phyloP scores from a whole-genome alignment of 129 eudicot genomes.

The Scalesia atractyloides region DNA sequence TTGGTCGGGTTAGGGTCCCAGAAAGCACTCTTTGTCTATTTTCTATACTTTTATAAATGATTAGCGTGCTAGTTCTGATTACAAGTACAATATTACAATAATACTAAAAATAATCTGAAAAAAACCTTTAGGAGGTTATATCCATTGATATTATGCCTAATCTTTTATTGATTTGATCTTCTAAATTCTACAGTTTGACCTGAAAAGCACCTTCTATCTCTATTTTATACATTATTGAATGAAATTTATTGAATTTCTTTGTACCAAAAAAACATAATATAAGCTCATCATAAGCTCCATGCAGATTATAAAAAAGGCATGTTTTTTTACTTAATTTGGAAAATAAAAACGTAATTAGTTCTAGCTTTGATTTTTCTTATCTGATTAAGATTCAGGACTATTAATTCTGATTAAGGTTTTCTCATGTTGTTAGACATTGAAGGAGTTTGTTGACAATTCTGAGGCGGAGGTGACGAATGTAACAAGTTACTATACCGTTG shows the following conservation, averaged over 20 bases:
- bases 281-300: too few relatives aligned
- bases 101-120: too few relatives aligned
- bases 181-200: background rate
- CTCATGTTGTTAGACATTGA: conserved; percentile 56
- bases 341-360: too few relatives aligned
- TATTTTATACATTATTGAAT: too few relatives aligned
- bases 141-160: background rate
- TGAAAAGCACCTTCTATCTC: background rate
- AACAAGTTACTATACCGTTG: conserved; percentile 68
- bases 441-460: conserved; percentile 61
- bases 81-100: background rate
- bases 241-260: too few relatives aligned
- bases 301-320: too few relatives aligned
- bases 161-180: too few relatives aligned
- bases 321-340: too few relatives aligned
- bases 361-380: too few relatives aligned
- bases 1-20: background rate
- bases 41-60: too few relatives aligned
- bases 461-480: conserved; percentile 80
- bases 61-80: background rate
- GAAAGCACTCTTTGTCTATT: background rate
- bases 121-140: background rate
- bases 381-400: conserved; percentile 1
- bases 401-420: background rate
- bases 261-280: too few relatives aligned